phyloP scores from a whole-genome alignment of 495 filamentous ascomycete species.

The Aspergillus homomorphus region DNA sequence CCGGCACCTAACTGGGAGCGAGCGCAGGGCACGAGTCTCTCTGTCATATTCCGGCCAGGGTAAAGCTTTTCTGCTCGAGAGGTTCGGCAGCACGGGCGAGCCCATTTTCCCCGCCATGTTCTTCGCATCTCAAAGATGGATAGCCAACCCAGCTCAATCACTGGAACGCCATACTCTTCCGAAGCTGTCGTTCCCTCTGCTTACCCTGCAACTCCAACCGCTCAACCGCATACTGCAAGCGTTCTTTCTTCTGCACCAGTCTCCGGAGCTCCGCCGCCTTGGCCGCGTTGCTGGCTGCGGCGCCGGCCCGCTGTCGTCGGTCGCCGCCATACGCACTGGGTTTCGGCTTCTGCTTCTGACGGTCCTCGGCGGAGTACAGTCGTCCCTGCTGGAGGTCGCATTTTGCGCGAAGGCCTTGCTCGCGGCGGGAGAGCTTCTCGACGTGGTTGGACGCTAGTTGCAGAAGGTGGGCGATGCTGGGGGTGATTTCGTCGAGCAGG shows the following conservation, averaged over 20 bases:
- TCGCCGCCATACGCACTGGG: constrained; percentile 25
- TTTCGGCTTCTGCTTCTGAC: constrained; percentile 23
- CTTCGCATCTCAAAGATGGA: too few species aligned
- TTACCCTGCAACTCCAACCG: constrained; percentile 63
- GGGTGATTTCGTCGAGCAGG: constrained; percentile 69
- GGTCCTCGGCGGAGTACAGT: constrained; percentile 42
- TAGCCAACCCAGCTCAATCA: too few species aligned
- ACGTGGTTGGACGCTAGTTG: constrained; percentile 62
- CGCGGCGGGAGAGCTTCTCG: constrained; percentile 68
- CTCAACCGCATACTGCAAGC: constrained; percentile 73
- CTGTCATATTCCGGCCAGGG: too few species aligned
- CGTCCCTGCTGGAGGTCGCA: constrained; percentile 69
- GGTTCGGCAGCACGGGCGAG: too few species aligned
- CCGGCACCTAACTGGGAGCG: neutral
- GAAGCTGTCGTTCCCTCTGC: constrained; percentile 69
- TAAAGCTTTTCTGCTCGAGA: neutral
- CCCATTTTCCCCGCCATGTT: too few species aligned
- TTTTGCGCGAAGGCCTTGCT: constrained; percentile 65
- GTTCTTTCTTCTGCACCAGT: constrained; percentile 71
- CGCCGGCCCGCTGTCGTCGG: constrained; percentile 27
- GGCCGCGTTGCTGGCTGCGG: constrained; percentile 31
- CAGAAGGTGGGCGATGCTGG: constrained; percentile 68
- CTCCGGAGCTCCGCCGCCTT: constrained; percentile 62
- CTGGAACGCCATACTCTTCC: constrained; percentile 70
- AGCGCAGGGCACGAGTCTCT: neutral